Conservation (phyloP, 2,329 filamentous ascomycete species). For the Fusarium sp. region DNA sequence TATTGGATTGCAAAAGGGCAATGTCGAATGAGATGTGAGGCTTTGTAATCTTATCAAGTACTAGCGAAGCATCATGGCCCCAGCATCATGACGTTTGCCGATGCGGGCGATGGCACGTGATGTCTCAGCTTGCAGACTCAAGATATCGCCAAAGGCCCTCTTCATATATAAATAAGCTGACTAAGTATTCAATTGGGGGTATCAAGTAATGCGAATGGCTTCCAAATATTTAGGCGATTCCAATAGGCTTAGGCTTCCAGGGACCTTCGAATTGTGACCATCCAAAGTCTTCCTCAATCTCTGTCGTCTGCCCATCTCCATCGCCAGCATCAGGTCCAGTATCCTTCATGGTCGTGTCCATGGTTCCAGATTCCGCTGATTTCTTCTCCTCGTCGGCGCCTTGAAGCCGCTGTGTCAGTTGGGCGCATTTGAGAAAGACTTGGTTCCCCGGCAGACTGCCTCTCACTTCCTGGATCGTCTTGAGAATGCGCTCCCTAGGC, state of each 20-base stretch:
- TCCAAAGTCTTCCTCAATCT: constrained; percentile 45
- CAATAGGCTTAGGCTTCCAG: constrained; percentile 73
- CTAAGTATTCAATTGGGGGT: constrained; percentile 20
- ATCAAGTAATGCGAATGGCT: constrained; percentile 17
- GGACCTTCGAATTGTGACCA: constrained; percentile 67
- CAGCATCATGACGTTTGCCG: constrained; percentile 43
- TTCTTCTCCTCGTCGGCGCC: constrained; percentile 24
- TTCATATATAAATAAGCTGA: background rate
- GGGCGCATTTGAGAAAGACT: constrained; percentile 61
- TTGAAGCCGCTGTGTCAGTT: constrained; percentile 60
- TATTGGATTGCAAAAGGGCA: constrained; percentile 9
- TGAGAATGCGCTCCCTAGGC: constrained; percentile 56
- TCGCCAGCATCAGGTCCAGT: constrained; percentile 41
- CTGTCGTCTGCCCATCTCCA: constrained; percentile 22
- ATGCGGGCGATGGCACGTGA: constrained; percentile 44
- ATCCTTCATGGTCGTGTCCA: constrained; percentile 28
- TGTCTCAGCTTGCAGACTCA: background rate
- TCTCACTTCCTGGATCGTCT: constrained; percentile 57
- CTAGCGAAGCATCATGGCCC: constrained; percentile 38
- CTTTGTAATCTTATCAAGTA: constrained; percentile 46
- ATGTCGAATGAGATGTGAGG: constrained; percentile 43
- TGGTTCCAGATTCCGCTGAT: constrained; percentile 16
- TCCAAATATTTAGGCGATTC: constrained; percentile 59
- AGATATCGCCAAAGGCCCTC: background rate
- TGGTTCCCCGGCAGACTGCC: constrained; percentile 59